Evolutionary conservation across 345 rosid genomes (phyloP).

Genomic region (Dimocarpus longan): DNA sequence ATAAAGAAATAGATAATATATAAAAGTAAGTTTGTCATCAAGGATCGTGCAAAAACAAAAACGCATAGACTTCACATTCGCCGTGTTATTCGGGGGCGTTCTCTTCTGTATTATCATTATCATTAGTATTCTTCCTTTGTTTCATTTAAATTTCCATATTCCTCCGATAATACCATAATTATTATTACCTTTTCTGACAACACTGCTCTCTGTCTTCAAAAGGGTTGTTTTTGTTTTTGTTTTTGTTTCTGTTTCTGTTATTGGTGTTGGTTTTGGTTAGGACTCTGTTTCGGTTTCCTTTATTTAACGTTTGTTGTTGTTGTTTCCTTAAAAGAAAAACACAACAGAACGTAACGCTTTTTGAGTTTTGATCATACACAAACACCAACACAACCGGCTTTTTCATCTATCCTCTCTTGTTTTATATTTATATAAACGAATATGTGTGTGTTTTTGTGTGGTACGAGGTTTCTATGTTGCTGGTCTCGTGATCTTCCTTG

Average conservation of each 20-base stretch:
- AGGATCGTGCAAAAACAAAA: too few species aligned
- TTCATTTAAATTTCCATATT: background rate
- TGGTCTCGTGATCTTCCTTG: background rate
- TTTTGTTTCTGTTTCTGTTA: background rate
- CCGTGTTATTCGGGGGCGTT: background rate
- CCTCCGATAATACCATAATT: background rate
- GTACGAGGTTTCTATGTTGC: background rate
- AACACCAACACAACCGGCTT: background rate
- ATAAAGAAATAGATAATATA: too few species aligned
- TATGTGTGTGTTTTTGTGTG: background rate
- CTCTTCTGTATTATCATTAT: background rate
- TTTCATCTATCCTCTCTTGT: background rate
- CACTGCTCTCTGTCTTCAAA: background rate
- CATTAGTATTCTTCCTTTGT: too few species aligned
- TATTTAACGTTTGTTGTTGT: background rate
- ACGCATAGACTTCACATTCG: background rate
- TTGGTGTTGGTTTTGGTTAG: background rate
- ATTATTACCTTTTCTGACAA: background rate
- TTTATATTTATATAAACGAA: too few species aligned
- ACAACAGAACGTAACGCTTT: background rate
- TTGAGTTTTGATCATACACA: background rate
- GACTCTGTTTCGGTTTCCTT: background rate
- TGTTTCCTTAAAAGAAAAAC: too few species aligned
- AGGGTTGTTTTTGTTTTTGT: background rate
- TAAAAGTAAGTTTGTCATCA: too few species aligned